These are phyloP conservation scores for Lyophyllum decastes DNA, from an alignment of 768 basidiomycete species.

Conservation along the genomic window DNA sequence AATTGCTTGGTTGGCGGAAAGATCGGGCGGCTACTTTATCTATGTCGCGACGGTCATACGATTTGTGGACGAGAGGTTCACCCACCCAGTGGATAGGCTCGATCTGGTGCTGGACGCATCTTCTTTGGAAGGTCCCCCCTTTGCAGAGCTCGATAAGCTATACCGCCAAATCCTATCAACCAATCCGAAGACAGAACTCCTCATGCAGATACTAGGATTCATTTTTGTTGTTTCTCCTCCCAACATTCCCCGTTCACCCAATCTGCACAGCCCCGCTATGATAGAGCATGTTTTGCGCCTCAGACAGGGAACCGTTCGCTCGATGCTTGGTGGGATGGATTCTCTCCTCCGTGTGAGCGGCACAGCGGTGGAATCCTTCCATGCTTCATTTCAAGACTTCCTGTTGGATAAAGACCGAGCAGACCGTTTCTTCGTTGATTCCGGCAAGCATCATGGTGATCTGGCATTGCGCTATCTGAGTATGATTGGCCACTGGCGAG, in stretches of 20 bases:
- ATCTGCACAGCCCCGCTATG: neutral
- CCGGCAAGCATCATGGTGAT: neutral
- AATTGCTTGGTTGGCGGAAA: neutral
- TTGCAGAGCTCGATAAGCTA: neutral
- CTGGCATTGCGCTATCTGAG: neutral
- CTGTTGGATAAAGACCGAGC: neutral
- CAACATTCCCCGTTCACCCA: neutral
- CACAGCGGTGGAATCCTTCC: neutral
- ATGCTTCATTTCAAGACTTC: conserved; percentile 3
- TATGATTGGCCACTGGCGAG: neutral
- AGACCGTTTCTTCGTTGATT: neutral
- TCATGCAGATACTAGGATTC: neutral
- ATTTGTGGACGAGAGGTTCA: conserved; percentile 4
- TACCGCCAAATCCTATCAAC: conserved; percentile 2
- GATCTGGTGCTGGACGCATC: neutral
- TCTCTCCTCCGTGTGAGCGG: neutral
- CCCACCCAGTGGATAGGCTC: neutral
- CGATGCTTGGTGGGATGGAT: neutral
- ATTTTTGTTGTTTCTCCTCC: neutral
- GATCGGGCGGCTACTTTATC: conserved; percentile 8
- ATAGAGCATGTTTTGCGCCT: neutral
- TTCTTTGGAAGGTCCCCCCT: neutral
- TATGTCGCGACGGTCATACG: neutral
- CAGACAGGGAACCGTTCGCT: neutral
- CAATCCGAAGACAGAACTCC: neutral